phyloP scores from a whole-genome alignment of 108 stramenopile genomes.

The Skeletonema tropicum region DNA sequence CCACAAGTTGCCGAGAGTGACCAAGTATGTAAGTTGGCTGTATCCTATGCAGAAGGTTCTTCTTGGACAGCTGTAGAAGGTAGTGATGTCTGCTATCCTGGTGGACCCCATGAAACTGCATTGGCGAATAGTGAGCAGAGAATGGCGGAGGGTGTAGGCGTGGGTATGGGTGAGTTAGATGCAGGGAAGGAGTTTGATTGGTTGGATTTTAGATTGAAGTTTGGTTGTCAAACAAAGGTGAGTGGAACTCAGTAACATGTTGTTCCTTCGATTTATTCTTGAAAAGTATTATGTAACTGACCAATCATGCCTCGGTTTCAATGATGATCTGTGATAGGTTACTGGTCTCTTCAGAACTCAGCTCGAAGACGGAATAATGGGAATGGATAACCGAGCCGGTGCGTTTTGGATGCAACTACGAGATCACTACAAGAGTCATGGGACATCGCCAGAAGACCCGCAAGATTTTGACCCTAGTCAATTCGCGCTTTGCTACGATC shows the following conservation, averaged over 20 bases:
- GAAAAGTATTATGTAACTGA: background rate
- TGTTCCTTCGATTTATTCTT: background rate
- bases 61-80: constrained; percentile 79
- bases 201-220: constrained; percentile 70
- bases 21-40: constrained; percentile 44
- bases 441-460: constrained; percentile 21
- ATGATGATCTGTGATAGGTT: constrained; percentile 89
- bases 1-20: background rate
- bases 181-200: constrained; percentile 20
- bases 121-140: constrained; percentile 5
- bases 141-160: constrained; percentile 16
- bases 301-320: constrained; percentile 78
- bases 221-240: constrained; percentile 91
- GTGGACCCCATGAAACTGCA: constrained; percentile 36
- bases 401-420: constrained; percentile 79
- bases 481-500: constrained; percentile 75
- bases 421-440: constrained; percentile 31
- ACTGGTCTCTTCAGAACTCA: constrained; percentile 96
- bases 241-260: background rate
- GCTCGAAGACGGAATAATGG: constrained; percentile 97
- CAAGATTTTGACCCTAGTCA: constrained; percentile 1
- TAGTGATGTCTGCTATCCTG: constrained; percentile 42
- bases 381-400: constrained; percentile 64
- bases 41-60: constrained; percentile 78
- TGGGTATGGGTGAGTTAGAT: background rate